Evolutionary conservation across 768 basidiomycete genomes (phyloP), one percentile per base, ranked within the genome.

Genomic region (Lyophyllum decastes): DNA sequence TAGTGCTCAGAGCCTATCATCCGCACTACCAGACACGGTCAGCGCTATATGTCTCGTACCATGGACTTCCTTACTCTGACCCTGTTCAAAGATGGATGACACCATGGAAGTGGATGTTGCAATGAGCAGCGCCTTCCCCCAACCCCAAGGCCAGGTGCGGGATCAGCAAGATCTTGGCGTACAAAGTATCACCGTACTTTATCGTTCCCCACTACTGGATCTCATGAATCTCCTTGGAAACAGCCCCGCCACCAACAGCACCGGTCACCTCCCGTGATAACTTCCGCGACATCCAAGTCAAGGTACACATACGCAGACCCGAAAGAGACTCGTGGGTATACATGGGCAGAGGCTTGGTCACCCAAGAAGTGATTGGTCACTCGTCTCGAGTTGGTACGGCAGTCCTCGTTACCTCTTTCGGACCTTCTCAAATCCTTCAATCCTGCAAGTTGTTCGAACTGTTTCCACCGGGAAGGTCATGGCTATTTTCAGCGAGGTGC

Each of bases 301-400:
- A 93, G 70, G 90, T 94, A 19, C 92, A 93, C 65, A 88, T 92
- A 62, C 81, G 92, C 61, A 78, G 85, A 63, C 87, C 91, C 34
- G 91, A 92, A 54, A 84, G 77, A 66, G 92, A 93, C 69, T 81
- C 87, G 17, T 93, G 92, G 92, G 76, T 83, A 25, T 94, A 93
- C 64, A 80, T 92, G 49, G 92, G 92, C 11, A 82, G 91, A 66
- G 92, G 86, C 21, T 68, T 88, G 24, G 90, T 92, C 49, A 80
- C 87, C 26, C 89, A 92, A 60, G 92, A 93, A 71, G 71, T 89
- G 30, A 73, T 74, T 24, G 90, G 90, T 12, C 91, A 91, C 62
- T 84, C 87, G 35, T 90, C 89, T 61, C 87, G 89, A 70, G 87
- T 94, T 63, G 90, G 92, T 93, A 65, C 61, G 89, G 76, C 43